phyloP scores from a whole-genome alignment of 2,329 filamentous ascomycete genomes.

The Aureobasidium sp. region DNA sequence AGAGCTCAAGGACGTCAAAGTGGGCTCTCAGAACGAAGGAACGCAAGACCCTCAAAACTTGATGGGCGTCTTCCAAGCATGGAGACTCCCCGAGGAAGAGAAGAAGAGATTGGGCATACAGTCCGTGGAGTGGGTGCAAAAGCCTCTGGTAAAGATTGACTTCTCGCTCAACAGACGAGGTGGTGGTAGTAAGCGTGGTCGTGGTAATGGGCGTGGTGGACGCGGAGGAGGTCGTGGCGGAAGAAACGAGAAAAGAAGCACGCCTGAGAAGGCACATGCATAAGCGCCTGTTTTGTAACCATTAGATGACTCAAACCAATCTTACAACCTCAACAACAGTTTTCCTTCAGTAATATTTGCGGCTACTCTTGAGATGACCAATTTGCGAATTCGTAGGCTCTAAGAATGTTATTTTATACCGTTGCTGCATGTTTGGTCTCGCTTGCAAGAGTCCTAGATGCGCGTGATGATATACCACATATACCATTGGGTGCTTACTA shows the following conservation, averaged over 20 bases:
- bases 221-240: slow-evolving; percentile 26
- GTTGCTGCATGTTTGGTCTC: background rate
- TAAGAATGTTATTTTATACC: background rate
- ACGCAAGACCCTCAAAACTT: slow-evolving; percentile 29
- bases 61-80: slow-evolving; percentile 62
- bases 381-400: background rate
- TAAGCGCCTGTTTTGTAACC: background rate
- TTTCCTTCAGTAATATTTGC: background rate
- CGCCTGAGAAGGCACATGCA: background rate
- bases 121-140: slow-evolving; percentile 57
- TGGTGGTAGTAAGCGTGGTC: slow-evolving; percentile 27
- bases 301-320: background rate
- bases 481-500: background rate
- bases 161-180: slow-evolving; percentile 49
- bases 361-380: too few relatives aligned
- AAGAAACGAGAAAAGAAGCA: slow-evolving; percentile 15
- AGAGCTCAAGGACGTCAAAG: slow-evolving; percentile 52
- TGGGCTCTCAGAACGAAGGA: slow-evolving; percentile 14
- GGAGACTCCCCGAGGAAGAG: slow-evolving; percentile 55
- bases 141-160: slow-evolving; percentile 59
- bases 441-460: background rate
- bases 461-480: background rate
- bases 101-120: slow-evolving; percentile 51
- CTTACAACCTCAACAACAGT: background rate
- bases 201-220: slow-evolving; percentile 29